phyloP scores from a whole-genome alignment of 192 early-diverging fungal genomes.

The Coemansia sp. region DNA sequence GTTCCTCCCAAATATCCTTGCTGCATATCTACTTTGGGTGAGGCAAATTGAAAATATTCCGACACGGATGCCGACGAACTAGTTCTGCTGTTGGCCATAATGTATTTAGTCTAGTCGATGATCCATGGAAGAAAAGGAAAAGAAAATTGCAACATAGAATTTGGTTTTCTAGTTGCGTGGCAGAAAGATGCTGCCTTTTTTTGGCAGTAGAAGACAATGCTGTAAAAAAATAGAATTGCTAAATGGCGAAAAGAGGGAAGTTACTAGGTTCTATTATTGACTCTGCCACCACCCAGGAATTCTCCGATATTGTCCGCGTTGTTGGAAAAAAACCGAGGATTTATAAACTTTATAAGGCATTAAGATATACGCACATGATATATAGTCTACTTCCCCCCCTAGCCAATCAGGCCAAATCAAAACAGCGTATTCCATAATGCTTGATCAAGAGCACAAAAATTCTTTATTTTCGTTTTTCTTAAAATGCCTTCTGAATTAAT shows the following conservation, averaged over 20 bases:
- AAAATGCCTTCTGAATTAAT: slow-evolving; percentile 52
- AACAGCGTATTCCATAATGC: no score
- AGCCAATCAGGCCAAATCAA: no score
- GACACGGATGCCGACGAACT: not conserved
- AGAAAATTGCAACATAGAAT: slow-evolving; percentile 1
- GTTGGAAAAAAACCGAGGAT: no score
- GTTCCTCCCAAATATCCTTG: not conserved
- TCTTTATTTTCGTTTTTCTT: not conserved
- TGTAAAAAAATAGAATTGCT: slow-evolving; percentile 5
- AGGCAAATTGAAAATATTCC: not conserved
- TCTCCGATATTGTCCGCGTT: no score
- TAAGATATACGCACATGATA: no score
- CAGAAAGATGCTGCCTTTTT: slow-evolving; percentile 4
- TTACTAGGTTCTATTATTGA: no score
- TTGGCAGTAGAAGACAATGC: slow-evolving; percentile 6
- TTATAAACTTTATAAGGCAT: no score
- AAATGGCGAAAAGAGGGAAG: not conserved
- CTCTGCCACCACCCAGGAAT: no score
- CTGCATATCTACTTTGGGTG: slow-evolving; percentile 1
- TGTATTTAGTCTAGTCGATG: not conserved
- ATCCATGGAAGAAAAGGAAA: not conserved
- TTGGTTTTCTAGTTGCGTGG: slow-evolving; percentile 1
- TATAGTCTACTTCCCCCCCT: no score
- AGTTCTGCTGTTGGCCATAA: not conserved
- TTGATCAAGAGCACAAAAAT: not conserved